A percentile compares a stretch with the other conserved stretches of the same genome.
phyloP scores from a whole-genome alignment of 202 grass and related monocot genomes.

The Bolboschoenoplectus hybrid region DNA sequence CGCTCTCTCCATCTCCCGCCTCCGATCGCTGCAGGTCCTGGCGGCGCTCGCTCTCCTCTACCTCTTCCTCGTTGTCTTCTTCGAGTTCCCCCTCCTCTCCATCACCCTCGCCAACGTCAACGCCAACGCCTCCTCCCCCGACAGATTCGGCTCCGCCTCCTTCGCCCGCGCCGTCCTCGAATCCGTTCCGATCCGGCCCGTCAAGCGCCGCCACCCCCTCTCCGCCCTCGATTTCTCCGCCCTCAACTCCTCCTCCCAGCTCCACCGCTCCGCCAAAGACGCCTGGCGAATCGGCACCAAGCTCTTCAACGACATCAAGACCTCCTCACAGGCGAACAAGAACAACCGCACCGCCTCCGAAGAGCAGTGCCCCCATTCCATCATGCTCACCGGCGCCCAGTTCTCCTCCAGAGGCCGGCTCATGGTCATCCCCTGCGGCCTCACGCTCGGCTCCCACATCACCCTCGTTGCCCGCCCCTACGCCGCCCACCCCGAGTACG shows the following conservation, averaged over 20 bases:
- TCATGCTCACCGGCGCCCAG: slow-evolving; percentile 55
- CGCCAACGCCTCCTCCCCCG: not conserved
- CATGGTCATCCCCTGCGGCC: slow-evolving; percentile 81
- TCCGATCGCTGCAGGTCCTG: slow-evolving; percentile 55
- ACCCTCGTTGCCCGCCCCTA: slow-evolving; percentile 67
- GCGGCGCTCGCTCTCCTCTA: slow-evolving; percentile 51
- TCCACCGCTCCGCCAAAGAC: slow-evolving; percentile 41
- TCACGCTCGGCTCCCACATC: slow-evolving; percentile 78
- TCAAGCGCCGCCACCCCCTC: slow-evolving; percentile 4
- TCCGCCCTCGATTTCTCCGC: slow-evolving; percentile 36
- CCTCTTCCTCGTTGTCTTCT: slow-evolving; percentile 52
- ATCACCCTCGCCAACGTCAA: slow-evolving; percentile 17
- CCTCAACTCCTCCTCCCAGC: slow-evolving; percentile 39
- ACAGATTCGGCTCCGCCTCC: too few species aligned
- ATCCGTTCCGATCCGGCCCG: not conserved
- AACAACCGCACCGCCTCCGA: not conserved
- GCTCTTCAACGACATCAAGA: slow-evolving; percentile 32
- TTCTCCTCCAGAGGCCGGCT: slow-evolving; percentile 50
- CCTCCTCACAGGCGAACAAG: not conserved
- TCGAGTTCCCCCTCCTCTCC: slow-evolving; percentile 60
- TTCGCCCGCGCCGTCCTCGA: slow-evolving; percentile 13
- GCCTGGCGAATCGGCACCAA: slow-evolving; percentile 44
- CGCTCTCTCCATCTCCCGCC: slow-evolving; percentile 31
- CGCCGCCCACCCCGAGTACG: slow-evolving; percentile 52
- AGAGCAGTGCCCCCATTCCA: slow-evolving; percentile 66